Base-by-base conservation (phyloP, 805 yeast species). In the Starmera quercuum region DNA sequence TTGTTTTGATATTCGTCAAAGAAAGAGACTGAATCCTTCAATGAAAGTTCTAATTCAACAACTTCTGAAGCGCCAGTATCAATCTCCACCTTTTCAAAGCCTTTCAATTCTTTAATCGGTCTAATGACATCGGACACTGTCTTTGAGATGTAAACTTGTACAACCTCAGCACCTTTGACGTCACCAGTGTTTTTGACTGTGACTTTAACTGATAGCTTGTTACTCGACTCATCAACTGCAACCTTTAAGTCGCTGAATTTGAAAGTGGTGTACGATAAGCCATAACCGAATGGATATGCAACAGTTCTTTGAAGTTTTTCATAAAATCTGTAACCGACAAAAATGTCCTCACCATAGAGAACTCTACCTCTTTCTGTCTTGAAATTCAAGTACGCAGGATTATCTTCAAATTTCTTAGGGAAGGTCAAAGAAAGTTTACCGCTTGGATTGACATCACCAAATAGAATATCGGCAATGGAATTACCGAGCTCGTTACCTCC, bases 321-420 rank as follows among this genome's bases (percentile, higher is more conserved):
- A 53, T 73, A 78, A 58, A 57, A 73, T 38, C 75, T 60, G 59
- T 78, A 76, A 15, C 83, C 84, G 33, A 77, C 72, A 50, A 63
- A 77, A 30, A 78, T 70, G 47, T 76, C 82, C 51, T 78, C 85
- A 38, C 83, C 82, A 44, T 78, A 78, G 35, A 69, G 46, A 21
- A 68, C 73, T 33, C 67, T 56, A 29, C 82, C 81, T 46, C 64
- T 63, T 46, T 68, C 68, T 8, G 76, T 59, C 20, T 59, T 57
- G 58, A 59, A 73, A 54, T 66, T 73, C 46, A 73, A 53, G 53
- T 51, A 75, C 0, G 80, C 65, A 10, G 83, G 82, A 41, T 69
- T 73, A 52, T 76, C 79, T 43, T 69, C 64, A 30, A 62, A 44
- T 40, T 54, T 61, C 35, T 58, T 49, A 23, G 83, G 82, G 66